Evolutionary conservation across 345 rosid species (phyloP).

Genomic region (Sapria himalayana): DNA sequence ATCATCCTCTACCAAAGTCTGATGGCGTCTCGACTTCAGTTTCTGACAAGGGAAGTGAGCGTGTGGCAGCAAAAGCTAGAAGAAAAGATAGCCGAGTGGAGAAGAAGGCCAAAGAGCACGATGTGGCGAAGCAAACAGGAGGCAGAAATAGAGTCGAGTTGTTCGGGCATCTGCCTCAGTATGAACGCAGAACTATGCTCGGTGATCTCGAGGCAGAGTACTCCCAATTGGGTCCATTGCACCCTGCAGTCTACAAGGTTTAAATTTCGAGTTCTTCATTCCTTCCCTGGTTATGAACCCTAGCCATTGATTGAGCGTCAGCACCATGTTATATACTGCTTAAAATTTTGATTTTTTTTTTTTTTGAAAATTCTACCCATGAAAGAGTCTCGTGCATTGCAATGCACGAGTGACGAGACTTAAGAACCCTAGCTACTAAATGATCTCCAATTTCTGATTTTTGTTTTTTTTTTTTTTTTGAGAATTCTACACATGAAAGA

Average conservation of each 20-base stretch:
- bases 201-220: slow-evolving; percentile 68
- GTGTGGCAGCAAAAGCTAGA: slow-evolving; percentile 57
- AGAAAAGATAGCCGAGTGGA: slow-evolving; percentile 89
- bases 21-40: slow-evolving; percentile 29
- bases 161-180: slow-evolving; percentile 95
- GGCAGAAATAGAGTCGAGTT: slow-evolving; percentile 77
- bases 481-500: not conserved
- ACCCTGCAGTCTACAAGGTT: slow-evolving; percentile 89
- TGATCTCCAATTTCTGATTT: too few relatives aligned
- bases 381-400: too few relatives aligned
- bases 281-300: too few relatives aligned
- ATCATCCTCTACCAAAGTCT: slow-evolving; percentile 36
- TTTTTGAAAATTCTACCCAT: too few relatives aligned
- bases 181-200: slow-evolving; percentile 79
- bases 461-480: too few relatives aligned
- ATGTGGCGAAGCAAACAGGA: slow-evolving; percentile 78
- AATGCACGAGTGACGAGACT: too few relatives aligned
- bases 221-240: slow-evolving; percentile 78
- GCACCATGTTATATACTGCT: too few relatives aligned
- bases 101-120: slow-evolving; percentile 79
- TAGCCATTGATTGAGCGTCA: too few relatives aligned
- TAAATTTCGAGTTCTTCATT: not conserved
- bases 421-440: too few relatives aligned
- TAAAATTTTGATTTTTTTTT: too few relatives aligned
- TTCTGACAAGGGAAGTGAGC: slow-evolving; percentile 59